Base-by-base conservation (phyloP, 306 rosid species). In the Luffa acutangula region DNA sequence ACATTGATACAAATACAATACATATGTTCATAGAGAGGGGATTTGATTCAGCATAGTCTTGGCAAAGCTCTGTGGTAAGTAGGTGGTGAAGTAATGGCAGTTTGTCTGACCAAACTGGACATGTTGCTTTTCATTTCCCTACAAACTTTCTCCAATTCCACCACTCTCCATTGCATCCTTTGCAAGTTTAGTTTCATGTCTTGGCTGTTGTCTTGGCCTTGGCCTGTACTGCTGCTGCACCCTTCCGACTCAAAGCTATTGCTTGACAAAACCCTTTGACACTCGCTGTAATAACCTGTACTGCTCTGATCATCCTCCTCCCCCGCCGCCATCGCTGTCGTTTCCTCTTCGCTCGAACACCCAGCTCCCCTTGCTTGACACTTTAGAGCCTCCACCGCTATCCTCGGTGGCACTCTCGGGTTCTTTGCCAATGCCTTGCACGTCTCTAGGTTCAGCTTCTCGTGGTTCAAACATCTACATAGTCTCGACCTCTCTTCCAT, bases 351-450 rank as follows among this genome's bases (percentile, higher is more conserved):
- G 1, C 36, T 43, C 3, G 53, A 69, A 69, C 77, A 46, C n/a
- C 77, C 56, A 12, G 41, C 56, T 45, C 77, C 57, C 77, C 15
- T 71, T 4, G 75, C 75, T 14, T 71, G 77, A 71, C 41, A 43
- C 58, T 45, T 71, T 41, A 71, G 17, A 11, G 97, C 97, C 36
- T 89, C 81, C 77, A 93, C 81, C 6, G 98, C 87, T 42, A 87
- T 66, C 80, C 83, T 83, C 39, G 98, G 97, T 63, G 97, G 95
- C 85, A 90, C 90, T 87, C 85, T 90, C 0, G 88, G 98, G 67
- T 87, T 93, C 81, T 91, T 91, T 21, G 98, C 94, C 3, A 93
- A 88, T 54, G 90, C 92, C 43, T 89, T 93, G 43, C 91, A 87
- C n/a, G 76, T 83, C 81, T 85, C 93, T 37, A 91, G 81, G 77